Percentiles rank a stretch among this genome's conserved stretches.
Conservation (phyloP, 2,329 filamentous ascomycete genomes). For the Clonostachys rhizophaga region DNA sequence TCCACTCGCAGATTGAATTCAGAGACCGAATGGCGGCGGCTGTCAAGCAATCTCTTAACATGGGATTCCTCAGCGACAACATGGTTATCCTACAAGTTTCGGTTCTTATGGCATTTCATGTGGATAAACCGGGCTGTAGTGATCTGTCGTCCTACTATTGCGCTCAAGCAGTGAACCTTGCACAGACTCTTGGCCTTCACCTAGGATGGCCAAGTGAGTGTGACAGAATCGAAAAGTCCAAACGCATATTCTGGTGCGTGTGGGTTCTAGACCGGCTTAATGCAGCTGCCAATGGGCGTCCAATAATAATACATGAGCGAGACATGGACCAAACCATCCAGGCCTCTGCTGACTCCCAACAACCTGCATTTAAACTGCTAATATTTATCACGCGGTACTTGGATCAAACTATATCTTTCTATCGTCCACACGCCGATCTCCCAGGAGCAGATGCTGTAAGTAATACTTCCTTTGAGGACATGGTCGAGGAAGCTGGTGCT, state of each 20-base stretch:
- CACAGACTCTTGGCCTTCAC: conserved; percentile 12
- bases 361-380: conserved; percentile 9
- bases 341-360: conserved; percentile 6
- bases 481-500: conserved; percentile 4
- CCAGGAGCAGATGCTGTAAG: neutral
- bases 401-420: conserved; percentile 9
- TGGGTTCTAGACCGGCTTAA: conserved; percentile 13
- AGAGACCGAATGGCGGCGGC: conserved; percentile 4
- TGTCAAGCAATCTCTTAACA: conserved; percentile 7
- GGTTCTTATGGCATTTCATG: conserved; percentile 7
- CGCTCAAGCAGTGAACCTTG: conserved; percentile 11
- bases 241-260: conserved; percentile 12
- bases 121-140: conserved; percentile 5
- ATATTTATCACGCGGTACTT: conserved; percentile 9
- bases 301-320: conserved; percentile 10
- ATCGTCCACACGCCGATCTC: conserved; percentile 7
- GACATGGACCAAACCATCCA: conserved; percentile 9
- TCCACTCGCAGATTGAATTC: conserved; percentile 7
- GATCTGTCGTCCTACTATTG: conserved; percentile 8
- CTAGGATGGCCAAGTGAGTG: conserved; percentile 11
- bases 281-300: conserved; percentile 11
- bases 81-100: conserved; percentile 7
- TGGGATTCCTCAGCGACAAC: conserved; percentile 7
- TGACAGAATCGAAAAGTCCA: conserved; percentile 3
- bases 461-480: conserved; percentile 6